Evolutionary conservation across 2,329 filamentous ascomycete genomes (phyloP), one percentile per base, ranked within the genome.

Genomic region (Penicillium sp.): DNA sequence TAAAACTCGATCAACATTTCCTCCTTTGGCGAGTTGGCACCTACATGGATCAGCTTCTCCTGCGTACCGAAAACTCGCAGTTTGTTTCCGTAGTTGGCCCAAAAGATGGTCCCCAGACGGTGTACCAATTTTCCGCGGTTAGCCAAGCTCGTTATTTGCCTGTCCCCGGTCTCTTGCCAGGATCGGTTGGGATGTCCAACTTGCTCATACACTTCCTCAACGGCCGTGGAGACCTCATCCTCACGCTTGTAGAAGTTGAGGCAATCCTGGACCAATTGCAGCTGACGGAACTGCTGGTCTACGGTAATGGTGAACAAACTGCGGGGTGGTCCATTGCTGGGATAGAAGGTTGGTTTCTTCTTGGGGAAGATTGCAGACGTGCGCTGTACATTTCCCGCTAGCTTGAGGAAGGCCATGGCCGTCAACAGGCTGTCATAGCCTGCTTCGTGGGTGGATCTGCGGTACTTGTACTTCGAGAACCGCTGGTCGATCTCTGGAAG

Each of bases 341-440:
- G 29, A 40, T 18, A 18, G 1, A 4, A 18, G 7, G 11, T 21
- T 13, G 14, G 16, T 24, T 22, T 11, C 10, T 18, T 9, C 24
- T 39, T 39, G 9, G 40, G 29, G 31, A n/a, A 31, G 16, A 39
- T 14, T 21, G 40, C 21, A 22, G 31, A n/a, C 8, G 43, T 50
- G 22, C 40, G 31, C 4, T 55, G 75, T 4, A 85, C 71, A 59
- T 81, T 81, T 1, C 79, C 74, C 8, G 81, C 79, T 3, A 87
- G 72, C 50, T 79, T 78, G 48, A 86, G 75, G 59, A 84, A 81
- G 24, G 85, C 75, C 51, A 80, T 79, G 2, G 83, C 84, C 0
- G 84, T 85, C 21, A 86, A 72, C 55, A 83, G 77, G 67, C 83
- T 85, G 65, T 87, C 84, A 58, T 82, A 87, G 7, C 84, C 84